Conservation (phyloP, 2,329 filamentous ascomycete species). For the Phaeosphaeriaceae sp. region DNA sequence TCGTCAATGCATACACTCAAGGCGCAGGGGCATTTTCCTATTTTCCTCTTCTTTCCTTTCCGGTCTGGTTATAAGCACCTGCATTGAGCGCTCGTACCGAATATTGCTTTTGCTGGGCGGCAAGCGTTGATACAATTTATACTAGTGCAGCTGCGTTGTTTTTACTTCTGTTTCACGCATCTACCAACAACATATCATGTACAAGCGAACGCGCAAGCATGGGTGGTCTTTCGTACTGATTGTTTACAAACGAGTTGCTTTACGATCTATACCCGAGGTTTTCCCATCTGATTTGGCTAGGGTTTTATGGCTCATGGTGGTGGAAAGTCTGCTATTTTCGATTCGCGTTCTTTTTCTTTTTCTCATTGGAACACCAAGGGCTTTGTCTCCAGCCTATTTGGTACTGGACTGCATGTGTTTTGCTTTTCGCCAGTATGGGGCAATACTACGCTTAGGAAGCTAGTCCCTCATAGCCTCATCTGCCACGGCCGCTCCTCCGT, state of each 20-base stretch:
- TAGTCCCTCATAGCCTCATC: neutral
- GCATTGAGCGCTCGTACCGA: slow-evolving; percentile 14
- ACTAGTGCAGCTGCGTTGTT: slow-evolving; percentile 1
- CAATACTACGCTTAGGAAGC: neutral
- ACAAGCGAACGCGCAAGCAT: slow-evolving; percentile 11
- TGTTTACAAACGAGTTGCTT: slow-evolving; percentile 9
- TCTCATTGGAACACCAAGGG: neutral
- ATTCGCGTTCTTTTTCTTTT: neutral
- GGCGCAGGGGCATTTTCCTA: slow-evolving; percentile 11
- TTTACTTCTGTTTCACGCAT: slow-evolving; percentile 1
- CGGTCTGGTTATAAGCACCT: neutral
- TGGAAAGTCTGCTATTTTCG: neutral
- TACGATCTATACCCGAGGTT: slow-evolving; percentile 15
- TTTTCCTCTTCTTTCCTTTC: slow-evolving; percentile 10
- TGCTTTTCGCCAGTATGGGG: slow-evolving; percentile 5
- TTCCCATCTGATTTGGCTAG: neutral
- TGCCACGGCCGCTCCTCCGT: slow-evolving; percentile 22
- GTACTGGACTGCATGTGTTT: slow-evolving; percentile 14
- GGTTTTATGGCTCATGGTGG: neutral
- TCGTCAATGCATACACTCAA: slow-evolving; percentile 17
- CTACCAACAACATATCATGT: neutral
- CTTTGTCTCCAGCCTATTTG: slow-evolving; percentile 10
- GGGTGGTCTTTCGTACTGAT: slow-evolving; percentile 17
- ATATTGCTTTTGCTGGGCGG: slow-evolving; percentile 32
- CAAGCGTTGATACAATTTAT: slow-evolving; percentile 33